Percentiles rank a stretch among this genome's conserved stretches.
Evolutionary conservation across 352 stramenopile genomes (phyloP).

Genomic region (Phytophthora melonis): DNA sequence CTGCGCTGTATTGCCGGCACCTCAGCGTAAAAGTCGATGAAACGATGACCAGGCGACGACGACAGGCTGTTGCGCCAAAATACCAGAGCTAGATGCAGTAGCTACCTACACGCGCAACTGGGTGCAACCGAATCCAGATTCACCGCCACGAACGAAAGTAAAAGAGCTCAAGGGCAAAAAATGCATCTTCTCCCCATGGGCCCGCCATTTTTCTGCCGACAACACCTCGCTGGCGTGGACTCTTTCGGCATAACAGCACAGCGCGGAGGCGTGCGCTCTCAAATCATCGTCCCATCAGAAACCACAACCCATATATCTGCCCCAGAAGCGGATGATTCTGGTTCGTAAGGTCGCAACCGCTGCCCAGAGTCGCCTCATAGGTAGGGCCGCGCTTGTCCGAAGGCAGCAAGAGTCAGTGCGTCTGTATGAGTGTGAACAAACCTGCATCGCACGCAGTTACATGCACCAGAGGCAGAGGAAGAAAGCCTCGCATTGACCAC

Average conservation of each 20-base stretch:
- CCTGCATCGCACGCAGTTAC: constrained; percentile 8
- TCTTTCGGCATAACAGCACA: background rate
- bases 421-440: too few species aligned
- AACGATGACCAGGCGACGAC: constrained; percentile 13
- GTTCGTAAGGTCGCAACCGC: constrained; percentile 24
- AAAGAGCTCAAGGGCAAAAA: background rate
- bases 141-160: constrained; percentile 4
- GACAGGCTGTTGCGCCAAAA: constrained; percentile 27
- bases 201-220: background rate
- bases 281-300: constrained; percentile 31
- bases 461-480: too few species aligned
- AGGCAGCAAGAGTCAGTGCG: constrained; percentile 24
- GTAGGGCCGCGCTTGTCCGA: too few species aligned
- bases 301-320: constrained; percentile 32
- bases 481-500: too few species aligned
- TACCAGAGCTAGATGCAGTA: background rate
- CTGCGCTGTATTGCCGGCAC: background rate
- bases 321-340: constrained; percentile 40
- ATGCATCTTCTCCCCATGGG: background rate
- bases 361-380: too few species aligned
- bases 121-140: constrained; percentile 14
- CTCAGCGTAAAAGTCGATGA: constrained; percentile 5
- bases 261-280: constrained; percentile 1
- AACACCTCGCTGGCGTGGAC: background rate
- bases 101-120: background rate